Base-by-base conservation (phyloP, 371 early-diverging fungal species). In the Rhizopus stolonifer region DNA sequence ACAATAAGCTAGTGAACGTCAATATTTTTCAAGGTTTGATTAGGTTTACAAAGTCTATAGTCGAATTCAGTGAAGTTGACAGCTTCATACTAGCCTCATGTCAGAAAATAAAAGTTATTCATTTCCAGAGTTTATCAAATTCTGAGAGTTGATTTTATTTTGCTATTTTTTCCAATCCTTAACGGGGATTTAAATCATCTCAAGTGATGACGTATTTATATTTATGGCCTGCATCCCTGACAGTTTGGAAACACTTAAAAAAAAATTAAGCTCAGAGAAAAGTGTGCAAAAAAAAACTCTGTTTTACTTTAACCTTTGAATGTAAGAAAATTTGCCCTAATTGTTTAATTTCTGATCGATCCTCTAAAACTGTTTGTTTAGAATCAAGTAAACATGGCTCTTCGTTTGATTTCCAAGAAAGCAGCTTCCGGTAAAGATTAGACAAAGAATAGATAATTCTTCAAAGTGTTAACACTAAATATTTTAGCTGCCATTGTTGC, bases 321-420 rank as follows among this genome's bases (percentile, higher is more conserved):
- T 21, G 42, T 42, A 42, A 18, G 18, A 18, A 42, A 42, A 42
- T 8, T 7, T 21, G 9, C 21, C 10, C 19, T 42, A 7, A 19
- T 9, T 21, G 21, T 10, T 21, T 0, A 21, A 21, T 4, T 42
- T 4, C 8, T 3, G 10, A 42, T 21, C 23, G 19, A 19, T 46
- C 13, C 36, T 18, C 38, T 38, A 43, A 26, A 21, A 52, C 31
- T 36, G 5, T n/a, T 15, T 15, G 15, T n/a, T n/a, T 36, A 36
- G 36, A 21, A 42, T 21, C 8, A 21, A 42, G 42, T 38, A 29
- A 51, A 54, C 19, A 65, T 65, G 65, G 65, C 65, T 60, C 57
- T 65, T 51, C 60, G 65, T 60, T 60, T 65, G 45, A 59, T 65
- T 36, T 49, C 65, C 54, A 65, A 65, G 54, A 60, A 50, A 44